Percentiles rank a stretch among this genome's conserved stretches.
These are phyloP conservation scores for Neopestalotiopsis sp. DNA, from an alignment of 2,329 filamentous ascomycete species.

Conservation along the genomic window DNA sequence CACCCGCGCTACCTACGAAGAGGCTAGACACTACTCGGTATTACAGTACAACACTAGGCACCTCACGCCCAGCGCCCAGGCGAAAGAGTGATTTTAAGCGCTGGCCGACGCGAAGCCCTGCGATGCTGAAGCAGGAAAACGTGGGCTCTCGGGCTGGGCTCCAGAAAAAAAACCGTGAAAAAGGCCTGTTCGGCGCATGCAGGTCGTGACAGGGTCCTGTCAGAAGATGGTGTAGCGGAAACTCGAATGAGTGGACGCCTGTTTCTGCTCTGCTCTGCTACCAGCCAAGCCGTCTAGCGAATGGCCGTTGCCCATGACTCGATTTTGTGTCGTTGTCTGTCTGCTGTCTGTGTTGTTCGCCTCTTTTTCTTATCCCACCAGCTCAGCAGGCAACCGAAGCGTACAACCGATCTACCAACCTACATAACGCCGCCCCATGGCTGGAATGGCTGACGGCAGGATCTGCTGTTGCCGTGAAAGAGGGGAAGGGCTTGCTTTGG, in stretches of 20 bases:
- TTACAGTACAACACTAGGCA: neutral
- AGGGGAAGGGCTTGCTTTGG: neutral
- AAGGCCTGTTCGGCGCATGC: neutral
- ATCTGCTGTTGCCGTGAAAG: neutral
- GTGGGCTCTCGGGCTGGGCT: neutral
- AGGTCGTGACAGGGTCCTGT: neutral
- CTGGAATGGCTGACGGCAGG: neutral
- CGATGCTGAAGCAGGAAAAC: constrained; percentile 1
- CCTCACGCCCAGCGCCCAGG: neutral
- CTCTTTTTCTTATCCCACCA: neutral
- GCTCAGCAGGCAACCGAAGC: neutral
- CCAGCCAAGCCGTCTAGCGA: neutral
- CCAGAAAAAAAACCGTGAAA: neutral
- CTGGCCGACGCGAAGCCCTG: constrained; percentile 2
- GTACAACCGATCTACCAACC: neutral
- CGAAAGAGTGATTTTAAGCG: neutral
- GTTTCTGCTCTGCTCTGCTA: neutral
- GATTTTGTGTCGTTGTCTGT: neutral
- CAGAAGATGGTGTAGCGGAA: constrained; percentile 6
- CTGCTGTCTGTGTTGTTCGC: neutral
- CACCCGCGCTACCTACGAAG: neutral
- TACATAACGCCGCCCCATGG: too few species aligned
- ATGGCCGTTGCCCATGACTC: neutral
- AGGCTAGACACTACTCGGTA: neutral
- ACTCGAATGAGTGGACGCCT: constrained; percentile 5